These are phyloP conservation scores for Apiospora marii DNA, from an alignment of 2,329 filamentous ascomycete genomes.

Conservation along the genomic window DNA sequence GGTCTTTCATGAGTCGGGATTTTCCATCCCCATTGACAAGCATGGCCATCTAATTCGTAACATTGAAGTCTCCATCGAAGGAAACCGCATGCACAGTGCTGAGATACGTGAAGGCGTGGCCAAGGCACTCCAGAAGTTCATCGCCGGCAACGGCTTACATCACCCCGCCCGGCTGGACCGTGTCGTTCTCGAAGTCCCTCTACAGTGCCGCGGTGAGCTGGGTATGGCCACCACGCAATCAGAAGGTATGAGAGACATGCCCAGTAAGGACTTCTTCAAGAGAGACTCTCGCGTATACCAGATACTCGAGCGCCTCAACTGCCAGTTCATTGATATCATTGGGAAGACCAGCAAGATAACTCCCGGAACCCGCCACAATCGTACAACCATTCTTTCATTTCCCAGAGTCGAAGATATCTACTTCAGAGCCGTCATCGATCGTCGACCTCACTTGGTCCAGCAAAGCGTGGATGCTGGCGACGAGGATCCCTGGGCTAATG, in stretches of 20 bases:
- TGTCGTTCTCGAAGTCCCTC: constrained; percentile 51
- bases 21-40: constrained; percentile 44
- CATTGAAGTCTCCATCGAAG: constrained; percentile 52
- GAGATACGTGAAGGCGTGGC: constrained; percentile 42
- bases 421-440: constrained; percentile 35
- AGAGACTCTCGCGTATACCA: constrained; percentile 38
- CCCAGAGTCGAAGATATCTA: constrained; percentile 28
- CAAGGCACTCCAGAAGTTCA: constrained; percentile 48
- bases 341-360: constrained; percentile 33
- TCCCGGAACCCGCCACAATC: too few relatives aligned
- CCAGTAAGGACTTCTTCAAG: constrained; percentile 48
- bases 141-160: constrained; percentile 33
- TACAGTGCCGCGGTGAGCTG: constrained; percentile 31
- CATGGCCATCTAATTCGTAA: constrained; percentile 51
- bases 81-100: constrained; percentile 44
- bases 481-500: constrained; percentile 31
- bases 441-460: constrained; percentile 33
- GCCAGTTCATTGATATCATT: constrained; percentile 47
- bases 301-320: constrained; percentile 44
- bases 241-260: constrained; percentile 35
- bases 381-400: too few relatives aligned
- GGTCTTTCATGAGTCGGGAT: constrained; percentile 40
- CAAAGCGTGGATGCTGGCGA: constrained; percentile 23
- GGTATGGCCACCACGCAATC: constrained; percentile 6
- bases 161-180: constrained; percentile 46